These are phyloP conservation scores for Tylopilus subfusipes DNA, from an alignment of 768 basidiomycete species.

Conservation along the genomic window DNA sequence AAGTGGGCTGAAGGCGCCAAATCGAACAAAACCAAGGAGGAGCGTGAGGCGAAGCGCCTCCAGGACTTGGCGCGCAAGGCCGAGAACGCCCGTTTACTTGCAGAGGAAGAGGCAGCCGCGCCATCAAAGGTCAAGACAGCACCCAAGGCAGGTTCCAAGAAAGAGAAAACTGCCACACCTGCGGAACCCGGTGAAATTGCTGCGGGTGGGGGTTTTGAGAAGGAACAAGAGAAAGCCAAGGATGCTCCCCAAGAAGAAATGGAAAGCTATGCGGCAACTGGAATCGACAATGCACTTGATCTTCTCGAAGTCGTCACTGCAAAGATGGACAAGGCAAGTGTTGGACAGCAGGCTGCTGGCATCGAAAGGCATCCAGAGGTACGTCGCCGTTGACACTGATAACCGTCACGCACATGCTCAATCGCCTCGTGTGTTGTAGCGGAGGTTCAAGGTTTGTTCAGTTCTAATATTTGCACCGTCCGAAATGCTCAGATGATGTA, in stretches of 20 bases:
- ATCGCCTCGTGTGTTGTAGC: conserved; percentile 40
- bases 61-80: conserved; percentile 84
- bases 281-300: conserved; percentile 88
- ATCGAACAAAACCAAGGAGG: conserved; percentile 61
- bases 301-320: conserved; percentile 84
- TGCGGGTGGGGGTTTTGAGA: conserved; percentile 55
- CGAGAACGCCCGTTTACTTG: conserved; percentile 78
- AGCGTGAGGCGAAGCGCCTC: conserved; percentile 75
- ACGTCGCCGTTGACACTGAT: conserved; percentile 18
- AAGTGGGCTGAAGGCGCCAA: conserved; percentile 70
- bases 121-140: conserved; percentile 59
- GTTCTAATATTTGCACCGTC: neutral
- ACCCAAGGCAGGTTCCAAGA: conserved; percentile 63
- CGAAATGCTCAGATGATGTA: conserved; percentile 2
- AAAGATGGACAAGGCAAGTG: conserved; percentile 89
- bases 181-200: conserved; percentile 85
- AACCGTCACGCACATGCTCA: conserved; percentile 8
- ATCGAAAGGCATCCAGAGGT: conserved; percentile 94
- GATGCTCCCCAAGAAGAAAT: conserved; percentile 38
- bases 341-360: conserved; percentile 81
- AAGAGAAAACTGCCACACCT: conserved; percentile 51
- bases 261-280: conserved; percentile 78
- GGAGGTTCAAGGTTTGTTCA: conserved; percentile 75
- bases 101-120: conserved; percentile 75
- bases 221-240: conserved; percentile 22